phyloP scores from a whole-genome alignment of 768 basidiomycete species.

The Tulasnella calospora region DNA sequence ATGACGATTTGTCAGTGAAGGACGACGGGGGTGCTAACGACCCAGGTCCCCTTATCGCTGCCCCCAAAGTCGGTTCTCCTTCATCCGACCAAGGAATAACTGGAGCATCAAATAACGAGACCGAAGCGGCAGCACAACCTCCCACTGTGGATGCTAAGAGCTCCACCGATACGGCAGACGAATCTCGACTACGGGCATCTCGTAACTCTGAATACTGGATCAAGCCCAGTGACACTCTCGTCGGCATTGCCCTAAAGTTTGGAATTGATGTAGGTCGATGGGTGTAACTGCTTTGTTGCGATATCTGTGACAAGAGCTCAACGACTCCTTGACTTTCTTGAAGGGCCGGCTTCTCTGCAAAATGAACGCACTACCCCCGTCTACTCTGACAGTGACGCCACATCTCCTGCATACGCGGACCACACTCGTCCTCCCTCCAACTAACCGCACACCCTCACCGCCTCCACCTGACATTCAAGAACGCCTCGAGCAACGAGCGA shows the following conservation, averaged over 20 bases:
- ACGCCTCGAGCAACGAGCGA: constrained; percentile 41
- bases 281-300: background rate
- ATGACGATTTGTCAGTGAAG: constrained; percentile 35
- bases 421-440: constrained; percentile 51
- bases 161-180: constrained; percentile 24
- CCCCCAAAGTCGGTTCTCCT: background rate
- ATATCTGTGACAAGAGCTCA: background rate
- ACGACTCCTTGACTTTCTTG: constrained; percentile 9
- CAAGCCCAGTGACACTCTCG: constrained; percentile 53
- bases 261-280: constrained; percentile 52
- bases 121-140: background rate
- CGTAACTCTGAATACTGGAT: constrained; percentile 45
- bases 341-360: constrained; percentile 59
- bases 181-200: background rate
- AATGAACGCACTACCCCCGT: constrained; percentile 60
- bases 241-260: constrained; percentile 58
- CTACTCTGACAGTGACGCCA: constrained; percentile 63
- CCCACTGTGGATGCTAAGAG: background rate
- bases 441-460: constrained; percentile 32
- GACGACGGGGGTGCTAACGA: constrained; percentile 9
- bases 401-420: constrained; percentile 68
- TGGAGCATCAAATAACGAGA: background rate
- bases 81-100: background rate
- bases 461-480: constrained; percentile 30
- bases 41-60: background rate